Evolutionary conservation across 352 stramenopile genomes (phyloP), one percentile per base, ranked within the genome.

Genomic region (Aphanomyces astaci): DNA sequence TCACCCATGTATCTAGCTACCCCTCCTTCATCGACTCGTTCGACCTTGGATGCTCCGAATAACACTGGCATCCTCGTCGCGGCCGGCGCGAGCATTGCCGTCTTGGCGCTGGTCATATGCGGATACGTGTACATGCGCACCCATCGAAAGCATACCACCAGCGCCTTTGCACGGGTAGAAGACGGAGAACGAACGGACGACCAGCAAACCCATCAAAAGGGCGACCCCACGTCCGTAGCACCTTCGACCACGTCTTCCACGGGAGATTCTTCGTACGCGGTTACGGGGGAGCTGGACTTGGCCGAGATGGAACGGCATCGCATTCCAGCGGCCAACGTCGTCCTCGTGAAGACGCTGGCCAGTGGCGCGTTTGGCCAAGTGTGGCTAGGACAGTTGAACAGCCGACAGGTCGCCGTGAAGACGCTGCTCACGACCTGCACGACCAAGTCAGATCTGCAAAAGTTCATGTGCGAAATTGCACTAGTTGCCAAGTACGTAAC

Each of bases 381-480:
- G 13, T 94, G 83, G 83, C 65, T 90, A 15, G 83, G 83, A 7
- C 77, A 89, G 68, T 89, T 86, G 53, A 80, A 90, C 63, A 73
- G 77, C 33, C 73, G 76, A 3, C 87, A 87, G 63, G 80, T 93
- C 19, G 85, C 85, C 4, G 82, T 93, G 68, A 93, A 93, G 73
- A 56, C 32, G 43, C 25, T 68, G 11, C 51, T 68, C 4, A 7
- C 70, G 27, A 77, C 84, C 60, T 82, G 86, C 66, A 80, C 83
- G 59, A 82, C 67, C 7, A 80, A 83, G 74, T 60, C 73, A 43
- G 56, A 65, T 11, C 9, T 65, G 10, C 32, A 65, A 15, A 65
- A 65, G 15, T 65, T 65, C 36, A 51, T 65, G 4, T 15, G 19
- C 5, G 56, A 65, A 53, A 52, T 65, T 36, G 32, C 46, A 19